These are phyloP conservation scores for Mycosphaerella sp. DNA, from an alignment of 2,329 filamentous ascomycete genomes.

Conservation along the genomic window DNA sequence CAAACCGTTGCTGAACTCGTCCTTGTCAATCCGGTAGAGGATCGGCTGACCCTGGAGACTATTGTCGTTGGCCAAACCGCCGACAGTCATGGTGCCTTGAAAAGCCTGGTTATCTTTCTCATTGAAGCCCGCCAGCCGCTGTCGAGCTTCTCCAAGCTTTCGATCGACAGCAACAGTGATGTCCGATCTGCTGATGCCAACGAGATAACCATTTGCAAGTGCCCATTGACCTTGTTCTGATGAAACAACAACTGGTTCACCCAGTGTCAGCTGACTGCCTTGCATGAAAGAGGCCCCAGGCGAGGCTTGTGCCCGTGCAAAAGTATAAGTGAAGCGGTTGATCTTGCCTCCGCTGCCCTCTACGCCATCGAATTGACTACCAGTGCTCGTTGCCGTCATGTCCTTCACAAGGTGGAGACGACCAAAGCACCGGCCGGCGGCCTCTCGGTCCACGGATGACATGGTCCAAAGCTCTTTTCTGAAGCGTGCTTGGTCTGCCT, in stretches of 20 bases:
- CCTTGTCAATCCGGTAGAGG: constrained; percentile 85
- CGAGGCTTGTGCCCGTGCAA: constrained; percentile 53
- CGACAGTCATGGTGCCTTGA: constrained; percentile 83
- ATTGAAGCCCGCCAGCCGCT: constrained; percentile 69
- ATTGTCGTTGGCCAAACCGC: constrained; percentile 30
- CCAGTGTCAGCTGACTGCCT: constrained; percentile 69
- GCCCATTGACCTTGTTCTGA: constrained; percentile 95
- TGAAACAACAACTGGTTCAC: constrained; percentile 93
- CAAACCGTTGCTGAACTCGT: constrained; percentile 98
- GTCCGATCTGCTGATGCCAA: constrained; percentile 63
- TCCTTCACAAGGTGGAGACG: constrained; percentile 67
- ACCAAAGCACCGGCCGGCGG: constrained; percentile 80
- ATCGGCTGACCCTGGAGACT: constrained; percentile 41
- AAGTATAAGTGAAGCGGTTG: constrained; percentile 82
- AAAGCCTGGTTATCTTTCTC: constrained; percentile 74
- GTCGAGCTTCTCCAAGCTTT: constrained; percentile 77
- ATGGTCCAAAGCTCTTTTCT: constrained; percentile 94
- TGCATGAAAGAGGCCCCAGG: constrained; percentile 77
- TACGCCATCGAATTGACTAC: constrained; percentile 25
- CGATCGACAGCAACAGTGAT: constrained; percentile 89
- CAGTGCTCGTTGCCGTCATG: constrained; percentile 18
- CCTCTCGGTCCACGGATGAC: constrained; percentile 80
- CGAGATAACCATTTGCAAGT: constrained; percentile 84
- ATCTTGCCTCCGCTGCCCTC: constrained; percentile 60
- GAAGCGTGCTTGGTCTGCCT: constrained; percentile 80